Base-by-base conservation (phyloP, 208 protist genomes). In the Crithidia sp. region DNA sequence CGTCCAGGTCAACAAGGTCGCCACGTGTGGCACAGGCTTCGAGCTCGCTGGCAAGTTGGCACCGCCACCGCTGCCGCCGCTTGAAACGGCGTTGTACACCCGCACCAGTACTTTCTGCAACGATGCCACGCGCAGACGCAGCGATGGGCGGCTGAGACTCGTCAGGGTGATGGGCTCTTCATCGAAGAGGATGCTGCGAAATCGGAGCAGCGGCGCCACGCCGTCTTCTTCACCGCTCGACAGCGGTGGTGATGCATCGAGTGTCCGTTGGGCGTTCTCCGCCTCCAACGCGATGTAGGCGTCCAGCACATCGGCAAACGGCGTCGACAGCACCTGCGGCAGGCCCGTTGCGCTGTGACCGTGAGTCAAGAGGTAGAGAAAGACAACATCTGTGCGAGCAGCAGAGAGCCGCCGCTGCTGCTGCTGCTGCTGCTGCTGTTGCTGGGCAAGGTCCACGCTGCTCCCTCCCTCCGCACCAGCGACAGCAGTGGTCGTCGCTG, bases 1-100 rank as follows among this genome's bases (percentile, higher is more conserved):
- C n/a, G 88, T 70, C 41, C 91, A 57, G 67, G 88, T 81, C 39
- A 93, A 68, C 74, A 91, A 88, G 40, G 91, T 81, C n/a, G 69
- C 74, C 19, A 82, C 83, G 49, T 88, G 76, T 12, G 59, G 71
- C 17, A 50, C 61, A 14, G 73, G 67, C 52, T 40, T 66, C 41
- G 54, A 60, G 61, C 74, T 67, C 9, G 69, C 47, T 0, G 76
- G 70, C n/a, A 76, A 28, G 28, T 28, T 28, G 28, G 28, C 28
- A 28, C 28, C 28, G 28, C 28, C 28, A 28, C 28, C 28, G 28
- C 28, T 44, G 16, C 52, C 50, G 17, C 50, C 59, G 43, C 54
- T n/a, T 9, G n/a, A 45, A 5, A 41, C 36, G 47, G 39, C 19
- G 14, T 40, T n/a, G 14, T 67, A 63, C 13, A 73, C 41, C 5